Percentiles rank a stretch among this genome's conserved stretches.
These are phyloP conservation scores for Tieghemostelium lacteum DNA, from an alignment of 78 protist genomes.

Conservation along the genomic window DNA sequence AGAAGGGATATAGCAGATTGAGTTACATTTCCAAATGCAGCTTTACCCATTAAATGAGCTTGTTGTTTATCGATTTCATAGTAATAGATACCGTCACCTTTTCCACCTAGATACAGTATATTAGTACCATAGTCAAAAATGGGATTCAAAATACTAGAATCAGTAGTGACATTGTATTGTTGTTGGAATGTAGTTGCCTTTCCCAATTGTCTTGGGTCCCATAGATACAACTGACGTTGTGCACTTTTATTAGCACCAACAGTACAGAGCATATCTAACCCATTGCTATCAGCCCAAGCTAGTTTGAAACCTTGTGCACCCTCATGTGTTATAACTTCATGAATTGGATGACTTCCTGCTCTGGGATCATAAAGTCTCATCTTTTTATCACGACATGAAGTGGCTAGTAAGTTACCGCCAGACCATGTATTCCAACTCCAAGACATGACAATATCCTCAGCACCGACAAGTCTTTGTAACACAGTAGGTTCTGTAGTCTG, in stretches of 20 bases:
- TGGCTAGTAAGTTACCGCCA: conserved; percentile 87
- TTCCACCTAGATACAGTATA: conserved; percentile 95
- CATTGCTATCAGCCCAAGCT: conserved; percentile 63
- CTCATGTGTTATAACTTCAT: conserved; percentile 36
- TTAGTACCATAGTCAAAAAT: conserved; percentile 91
- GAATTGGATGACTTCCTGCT: conserved; percentile 30
- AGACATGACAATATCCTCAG: conserved; percentile 81
- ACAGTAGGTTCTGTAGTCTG: conserved; percentile 34
- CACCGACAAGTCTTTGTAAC: conserved; percentile 15
- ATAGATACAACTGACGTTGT: conserved; percentile 90
- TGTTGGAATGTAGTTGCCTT: conserved; percentile 40
- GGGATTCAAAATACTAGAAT: conserved; percentile 87
- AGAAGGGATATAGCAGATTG: conserved; percentile 86
- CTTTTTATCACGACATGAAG: conserved; percentile 93
- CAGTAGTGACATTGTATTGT: conserved; percentile 68
- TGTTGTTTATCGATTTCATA: conserved; percentile 88
- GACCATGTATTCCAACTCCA: conserved; percentile 89
- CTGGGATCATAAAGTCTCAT: conserved; percentile 92
- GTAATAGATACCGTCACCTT: conserved; percentile 97
- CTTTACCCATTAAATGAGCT: conserved; percentile 79
- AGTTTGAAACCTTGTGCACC: conserved; percentile 78
- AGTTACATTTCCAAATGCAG: conserved; percentile 87
- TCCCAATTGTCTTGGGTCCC: conserved; percentile 81
- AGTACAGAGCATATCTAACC: conserved; percentile 82
- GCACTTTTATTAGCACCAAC: conserved; percentile 89